Evolutionary conservation across 768 basidiomycete genomes (phyloP).

Genomic region (Mycena galopus): DNA sequence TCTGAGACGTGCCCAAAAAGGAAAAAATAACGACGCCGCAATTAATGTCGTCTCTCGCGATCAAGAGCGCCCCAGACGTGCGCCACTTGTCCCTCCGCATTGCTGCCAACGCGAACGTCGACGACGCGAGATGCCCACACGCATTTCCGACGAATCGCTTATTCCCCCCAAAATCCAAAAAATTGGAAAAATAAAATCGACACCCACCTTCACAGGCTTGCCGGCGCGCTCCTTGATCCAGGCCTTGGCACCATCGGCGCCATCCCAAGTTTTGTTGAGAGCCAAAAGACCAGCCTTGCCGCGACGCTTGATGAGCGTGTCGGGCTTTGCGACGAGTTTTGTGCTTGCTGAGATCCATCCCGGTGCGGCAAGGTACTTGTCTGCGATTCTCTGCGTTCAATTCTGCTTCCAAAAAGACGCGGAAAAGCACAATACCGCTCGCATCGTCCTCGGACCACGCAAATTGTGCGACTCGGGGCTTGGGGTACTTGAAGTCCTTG

Average conservation of each 20-base stretch:
- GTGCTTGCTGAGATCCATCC: conserved; percentile 45
- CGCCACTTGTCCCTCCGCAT: background rate
- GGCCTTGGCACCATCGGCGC: conserved; percentile 83
- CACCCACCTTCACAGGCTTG: conserved; percentile 88
- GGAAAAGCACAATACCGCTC: conserved; percentile 2
- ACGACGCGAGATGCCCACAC: too few relatives aligned
- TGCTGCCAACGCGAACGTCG: too few relatives aligned
- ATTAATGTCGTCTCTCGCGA: too few relatives aligned
- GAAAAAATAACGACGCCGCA: too few relatives aligned
- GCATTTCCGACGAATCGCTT: background rate
- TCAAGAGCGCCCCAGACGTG: too few relatives aligned
- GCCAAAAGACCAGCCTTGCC: conserved; percentile 97
- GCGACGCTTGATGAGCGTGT: conserved; percentile 99
- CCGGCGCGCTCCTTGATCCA: conserved; percentile 94
- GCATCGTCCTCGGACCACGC: conserved; percentile 51
- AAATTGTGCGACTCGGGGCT: conserved; percentile 67
- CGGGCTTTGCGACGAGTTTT: conserved; percentile 93
- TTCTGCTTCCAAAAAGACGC: background rate
- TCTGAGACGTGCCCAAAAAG: too few relatives aligned
- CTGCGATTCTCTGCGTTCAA: conserved; percentile 4
- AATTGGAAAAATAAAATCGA: conserved; percentile 24
- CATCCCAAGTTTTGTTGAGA: conserved; percentile 93
- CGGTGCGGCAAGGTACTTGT: conserved; percentile 35
- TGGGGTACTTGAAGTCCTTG: conserved; percentile 37
- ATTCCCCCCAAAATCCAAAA: conserved; percentile 8